These are phyloP conservation scores for Xylaria sp. DNA, from an alignment of 2,329 filamentous ascomycete species.

Conservation along the genomic window DNA sequence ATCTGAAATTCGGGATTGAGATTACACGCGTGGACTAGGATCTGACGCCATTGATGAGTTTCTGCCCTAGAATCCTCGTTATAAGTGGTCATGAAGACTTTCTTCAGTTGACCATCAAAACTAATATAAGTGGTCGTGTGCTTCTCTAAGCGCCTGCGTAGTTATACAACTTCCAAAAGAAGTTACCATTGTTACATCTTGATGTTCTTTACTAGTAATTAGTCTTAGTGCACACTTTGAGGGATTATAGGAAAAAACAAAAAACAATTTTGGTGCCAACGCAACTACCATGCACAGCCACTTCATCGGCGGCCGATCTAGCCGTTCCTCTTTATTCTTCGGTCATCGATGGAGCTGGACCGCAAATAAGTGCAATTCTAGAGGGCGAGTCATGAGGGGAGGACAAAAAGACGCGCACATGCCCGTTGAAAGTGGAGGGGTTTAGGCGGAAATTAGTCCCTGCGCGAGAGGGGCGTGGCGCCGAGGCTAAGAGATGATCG, in stretches of 20 bases:
- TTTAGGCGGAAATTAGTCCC: constrained; percentile 15
- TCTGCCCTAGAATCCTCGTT: no score
- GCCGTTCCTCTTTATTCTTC: neutral
- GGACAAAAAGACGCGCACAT: neutral
- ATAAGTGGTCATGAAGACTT: neutral
- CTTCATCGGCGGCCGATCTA: neutral
- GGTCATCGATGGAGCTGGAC: neutral
- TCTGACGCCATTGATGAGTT: neutral
- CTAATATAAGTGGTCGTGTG: neutral
- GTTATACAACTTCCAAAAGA: neutral
- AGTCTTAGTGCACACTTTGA: neutral
- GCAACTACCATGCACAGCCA: neutral
- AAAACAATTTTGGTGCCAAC: no score
- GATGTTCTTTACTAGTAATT: neutral
- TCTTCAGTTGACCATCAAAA: neutral
- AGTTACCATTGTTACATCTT: neutral
- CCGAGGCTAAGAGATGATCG: constrained; percentile 27
- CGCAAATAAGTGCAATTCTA: neutral
- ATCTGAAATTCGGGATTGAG: neutral
- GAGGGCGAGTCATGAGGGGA: neutral
- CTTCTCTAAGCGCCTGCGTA: neutral
- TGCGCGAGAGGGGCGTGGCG: neutral
- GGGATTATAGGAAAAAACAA: no score
- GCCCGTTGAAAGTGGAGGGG: constrained; percentile 7
- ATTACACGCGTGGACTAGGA: neutral